phyloP scores from a whole-genome alignment of 2,329 filamentous ascomycete species.

The Rhynchosporium secalis region DNA sequence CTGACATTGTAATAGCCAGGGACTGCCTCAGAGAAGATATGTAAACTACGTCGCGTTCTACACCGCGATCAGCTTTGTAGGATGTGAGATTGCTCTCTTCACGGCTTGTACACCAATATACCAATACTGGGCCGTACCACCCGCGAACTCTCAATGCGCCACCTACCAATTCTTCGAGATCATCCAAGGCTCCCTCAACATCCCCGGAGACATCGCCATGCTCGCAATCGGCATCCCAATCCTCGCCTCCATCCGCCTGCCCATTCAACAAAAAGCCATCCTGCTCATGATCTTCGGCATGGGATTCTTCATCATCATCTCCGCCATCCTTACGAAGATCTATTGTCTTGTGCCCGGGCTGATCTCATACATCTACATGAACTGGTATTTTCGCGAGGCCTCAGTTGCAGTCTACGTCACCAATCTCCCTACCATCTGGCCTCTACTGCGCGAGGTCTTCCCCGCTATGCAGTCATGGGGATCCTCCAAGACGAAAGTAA shows the following conservation, averaged over 20 bases:
- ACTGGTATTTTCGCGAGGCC: slow-evolving; percentile 53
- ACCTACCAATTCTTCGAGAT: slow-evolving; percentile 49
- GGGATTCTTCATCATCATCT: slow-evolving; percentile 49
- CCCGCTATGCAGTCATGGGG: slow-evolving; percentile 17
- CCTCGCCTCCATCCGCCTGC: slow-evolving; percentile 45
- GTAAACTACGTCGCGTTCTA: slow-evolving; percentile 43
- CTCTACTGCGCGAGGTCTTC: slow-evolving; percentile 47
- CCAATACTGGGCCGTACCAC: slow-evolving; percentile 51
- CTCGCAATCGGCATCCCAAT: slow-evolving; percentile 50
- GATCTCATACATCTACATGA: slow-evolving; percentile 32
- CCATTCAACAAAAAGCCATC: slow-evolving; percentile 47
- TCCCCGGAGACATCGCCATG: slow-evolving; percentile 50
- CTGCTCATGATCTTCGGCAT: slow-evolving; percentile 51
- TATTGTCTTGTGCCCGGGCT: slow-evolving; percentile 46
- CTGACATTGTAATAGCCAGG: neutral
- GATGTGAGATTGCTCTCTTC: slow-evolving; percentile 49
- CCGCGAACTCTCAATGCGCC: slow-evolving; percentile 48
- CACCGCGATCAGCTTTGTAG: slow-evolving; percentile 45
- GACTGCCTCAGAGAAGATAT: slow-evolving; percentile 10
- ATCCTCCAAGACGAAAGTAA: slow-evolving; percentile 5
- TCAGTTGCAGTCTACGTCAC: slow-evolving; percentile 52
- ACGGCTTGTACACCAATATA: slow-evolving; percentile 47
- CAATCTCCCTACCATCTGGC: slow-evolving; percentile 53
- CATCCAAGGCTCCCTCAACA: slow-evolving; percentile 50
- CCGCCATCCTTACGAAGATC: slow-evolving; percentile 47